These are phyloP conservation scores for Lactarius akahatsu DNA, from an alignment of 768 basidiomycete species.

Conservation along the genomic window DNA sequence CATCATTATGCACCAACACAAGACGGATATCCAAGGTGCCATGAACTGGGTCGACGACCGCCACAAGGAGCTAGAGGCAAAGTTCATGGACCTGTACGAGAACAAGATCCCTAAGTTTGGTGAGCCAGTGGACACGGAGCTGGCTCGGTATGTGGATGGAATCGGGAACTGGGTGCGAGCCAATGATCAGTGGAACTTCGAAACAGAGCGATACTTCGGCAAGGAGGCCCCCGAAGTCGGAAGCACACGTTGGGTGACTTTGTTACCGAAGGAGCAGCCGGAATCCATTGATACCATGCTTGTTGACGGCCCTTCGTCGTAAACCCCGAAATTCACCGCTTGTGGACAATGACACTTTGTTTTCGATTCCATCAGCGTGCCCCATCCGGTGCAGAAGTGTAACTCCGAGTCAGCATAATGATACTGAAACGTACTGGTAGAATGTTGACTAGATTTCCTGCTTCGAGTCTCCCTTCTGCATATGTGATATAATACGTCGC, in stretches of 20 bases:
- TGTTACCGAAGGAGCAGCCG: not conserved
- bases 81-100: slow-evolving; percentile 34
- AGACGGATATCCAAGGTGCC: slow-evolving; percentile 36
- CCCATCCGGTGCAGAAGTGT: too few relatives aligned
- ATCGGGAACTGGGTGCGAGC: slow-evolving; percentile 44
- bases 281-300: not conserved
- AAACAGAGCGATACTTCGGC: slow-evolving; percentile 28
- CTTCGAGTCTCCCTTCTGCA: too few relatives aligned
- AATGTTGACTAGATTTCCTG: too few relatives aligned
- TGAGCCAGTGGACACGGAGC: slow-evolving; percentile 36
- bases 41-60: slow-evolving; percentile 35
- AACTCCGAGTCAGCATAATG: too few relatives aligned
- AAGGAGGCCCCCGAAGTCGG: not conserved
- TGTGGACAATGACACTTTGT: too few relatives aligned
- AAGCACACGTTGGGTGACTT: not conserved
- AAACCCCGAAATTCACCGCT: not conserved
- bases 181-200: slow-evolving; percentile 43
- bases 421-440: too few relatives aligned
- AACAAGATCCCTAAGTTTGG: slow-evolving; percentile 39
- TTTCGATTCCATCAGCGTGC: too few relatives aligned
- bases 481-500: too few relatives aligned
- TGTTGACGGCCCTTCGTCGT: not conserved
- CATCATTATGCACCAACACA: slow-evolving; percentile 42
- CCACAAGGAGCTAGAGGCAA: slow-evolving; percentile 33
- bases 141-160: slow-evolving; percentile 40